Percentiles rank a stretch among this genome's conserved stretches.
These are phyloP conservation scores for Termitomyces sp. DNA, from an alignment of 768 basidiomycete species.

Conservation along the genomic window DNA sequence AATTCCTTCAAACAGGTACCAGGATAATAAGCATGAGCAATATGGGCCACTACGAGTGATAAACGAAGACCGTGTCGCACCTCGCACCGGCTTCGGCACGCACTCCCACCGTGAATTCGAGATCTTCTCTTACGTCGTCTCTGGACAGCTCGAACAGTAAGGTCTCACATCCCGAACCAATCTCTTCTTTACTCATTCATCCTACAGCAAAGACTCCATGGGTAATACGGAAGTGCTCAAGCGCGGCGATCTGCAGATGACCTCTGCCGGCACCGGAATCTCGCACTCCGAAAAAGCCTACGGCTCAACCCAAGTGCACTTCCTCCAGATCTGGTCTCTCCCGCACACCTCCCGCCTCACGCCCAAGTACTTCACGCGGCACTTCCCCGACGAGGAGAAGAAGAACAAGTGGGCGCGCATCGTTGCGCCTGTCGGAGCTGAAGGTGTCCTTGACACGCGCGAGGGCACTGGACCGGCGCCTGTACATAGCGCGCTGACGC, in stretches of 20 bases:
- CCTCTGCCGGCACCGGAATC: conserved; percentile 90
- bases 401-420: conserved; percentile 63
- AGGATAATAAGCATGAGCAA: conserved; percentile 48
- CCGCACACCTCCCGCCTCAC: conserved; percentile 42
- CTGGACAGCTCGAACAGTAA: conserved; percentile 79
- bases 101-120: conserved; percentile 85
- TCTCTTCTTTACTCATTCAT: not conserved
- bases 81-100: conserved; percentile 78
- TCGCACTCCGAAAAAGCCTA: conserved; percentile 64
- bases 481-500: conserved; percentile 60
- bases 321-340: conserved; percentile 51
- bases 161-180: conserved; percentile 14
- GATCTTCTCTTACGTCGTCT: conserved; percentile 86
- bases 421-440: conserved; percentile 66
- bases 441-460: conserved; percentile 56
- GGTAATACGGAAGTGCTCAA: conserved; percentile 86
- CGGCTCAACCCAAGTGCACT: conserved; percentile 40
- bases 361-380: conserved; percentile 85
- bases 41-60: conserved; percentile 84
- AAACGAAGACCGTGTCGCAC: conserved; percentile 87
- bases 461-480: conserved; percentile 81
- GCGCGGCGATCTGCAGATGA: conserved; percentile 88
- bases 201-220: conserved; percentile 80
- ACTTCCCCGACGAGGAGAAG: conserved; percentile 84
- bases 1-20: conserved; percentile 41